These are phyloP conservation scores for Talaromyces sp. DNA, from an alignment of 2,329 filamentous ascomycete species.

Conservation along the genomic window DNA sequence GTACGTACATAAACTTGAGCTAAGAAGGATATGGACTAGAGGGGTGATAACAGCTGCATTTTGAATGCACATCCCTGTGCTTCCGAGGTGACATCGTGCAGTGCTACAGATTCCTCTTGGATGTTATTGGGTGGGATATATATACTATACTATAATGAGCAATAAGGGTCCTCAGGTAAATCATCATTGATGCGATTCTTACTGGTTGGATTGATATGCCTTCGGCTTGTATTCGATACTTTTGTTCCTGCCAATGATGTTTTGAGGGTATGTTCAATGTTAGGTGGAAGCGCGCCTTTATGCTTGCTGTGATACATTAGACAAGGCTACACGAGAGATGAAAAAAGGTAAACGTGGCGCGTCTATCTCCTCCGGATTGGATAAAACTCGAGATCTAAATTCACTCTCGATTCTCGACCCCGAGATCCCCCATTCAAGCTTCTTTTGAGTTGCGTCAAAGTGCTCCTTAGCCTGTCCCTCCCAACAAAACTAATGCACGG, in stretches of 20 bases:
- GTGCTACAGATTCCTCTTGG: not conserved
- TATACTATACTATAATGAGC: too few relatives aligned
- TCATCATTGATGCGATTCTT: not conserved
- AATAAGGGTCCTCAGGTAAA: not conserved
- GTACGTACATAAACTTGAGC: not conserved
- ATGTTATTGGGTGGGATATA: not conserved
- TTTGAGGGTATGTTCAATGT: too few relatives aligned
- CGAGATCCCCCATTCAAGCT: not conserved
- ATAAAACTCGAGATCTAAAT: not conserved
- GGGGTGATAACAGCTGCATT: constrained; percentile 3
- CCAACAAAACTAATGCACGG: not conserved
- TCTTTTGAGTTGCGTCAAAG: constrained; percentile 7
- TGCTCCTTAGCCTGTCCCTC: not conserved
- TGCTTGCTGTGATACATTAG: not conserved
- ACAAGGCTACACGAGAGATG: not conserved
- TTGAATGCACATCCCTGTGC: constrained; percentile 2
- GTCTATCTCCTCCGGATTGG: not conserved
- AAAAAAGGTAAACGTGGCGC: not conserved
- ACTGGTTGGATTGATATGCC: not conserved
- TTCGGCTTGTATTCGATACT: not conserved
- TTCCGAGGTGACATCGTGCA: constrained; percentile 16
- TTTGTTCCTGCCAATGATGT: not conserved
- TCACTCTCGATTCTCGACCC: not conserved
- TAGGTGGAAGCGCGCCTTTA: not conserved
- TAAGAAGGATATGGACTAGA: not conserved